Conservation (phyloP, 148 eudicot species). For the Oxyria digyna region DNA sequence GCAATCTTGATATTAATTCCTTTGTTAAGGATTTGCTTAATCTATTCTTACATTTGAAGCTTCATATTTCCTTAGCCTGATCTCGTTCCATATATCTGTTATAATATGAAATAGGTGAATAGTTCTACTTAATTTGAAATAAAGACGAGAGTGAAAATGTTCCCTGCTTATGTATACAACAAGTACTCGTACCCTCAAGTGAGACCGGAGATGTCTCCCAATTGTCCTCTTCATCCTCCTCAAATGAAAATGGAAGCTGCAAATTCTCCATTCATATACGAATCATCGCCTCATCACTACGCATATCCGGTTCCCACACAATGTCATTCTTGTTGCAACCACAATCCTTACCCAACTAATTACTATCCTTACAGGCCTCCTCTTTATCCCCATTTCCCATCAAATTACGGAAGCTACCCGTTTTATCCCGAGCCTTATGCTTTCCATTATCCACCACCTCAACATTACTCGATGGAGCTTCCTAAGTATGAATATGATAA, state of each 20-base stretch:
- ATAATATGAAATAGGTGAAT: neutral
- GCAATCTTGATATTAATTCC: neutral
- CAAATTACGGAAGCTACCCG: constrained; percentile 31
- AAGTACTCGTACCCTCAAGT: neutral
- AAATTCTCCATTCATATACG: neutral
- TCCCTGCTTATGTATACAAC: neutral
- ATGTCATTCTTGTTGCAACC: constrained; percentile 24
- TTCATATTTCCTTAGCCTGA: neutral
- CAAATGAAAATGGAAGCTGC: constrained; percentile 3
- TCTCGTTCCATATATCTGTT: neutral
- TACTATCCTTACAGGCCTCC: constrained; percentile 28
- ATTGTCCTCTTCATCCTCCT: too few species aligned
- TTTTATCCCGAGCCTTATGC: constrained; percentile 26
- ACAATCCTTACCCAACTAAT: constrained; percentile 22
- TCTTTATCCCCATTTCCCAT: constrained; percentile 26
- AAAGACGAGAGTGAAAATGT: neutral
- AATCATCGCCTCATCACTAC: constrained; percentile 6
- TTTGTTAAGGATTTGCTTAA: too few species aligned
- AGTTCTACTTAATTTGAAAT: neutral
- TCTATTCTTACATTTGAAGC: neutral
- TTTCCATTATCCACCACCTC: constrained; percentile 33
- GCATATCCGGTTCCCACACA: constrained; percentile 2
- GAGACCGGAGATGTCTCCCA: too few species aligned
- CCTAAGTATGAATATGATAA: constrained; percentile 46
- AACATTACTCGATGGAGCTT: constrained; percentile 28